Percentiles rank a stretch among this genome's conserved stretches.
Conservation (phyloP, 108 stramenopile genomes). For the Skeletonema potamos region DNA sequence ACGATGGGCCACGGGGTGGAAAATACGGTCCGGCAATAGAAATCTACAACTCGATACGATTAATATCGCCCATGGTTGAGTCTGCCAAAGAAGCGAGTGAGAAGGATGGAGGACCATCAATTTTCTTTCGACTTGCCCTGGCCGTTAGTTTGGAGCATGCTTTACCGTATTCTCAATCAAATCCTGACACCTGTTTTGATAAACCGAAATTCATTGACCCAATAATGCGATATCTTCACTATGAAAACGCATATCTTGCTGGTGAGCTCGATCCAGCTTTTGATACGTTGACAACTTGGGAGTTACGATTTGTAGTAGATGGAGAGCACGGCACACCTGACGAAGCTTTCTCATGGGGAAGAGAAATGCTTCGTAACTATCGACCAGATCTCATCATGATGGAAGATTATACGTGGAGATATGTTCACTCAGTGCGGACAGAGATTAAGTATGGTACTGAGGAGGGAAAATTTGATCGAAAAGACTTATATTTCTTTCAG, state of each 20-base stretch:
- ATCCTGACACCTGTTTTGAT: background rate
- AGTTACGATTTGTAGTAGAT: background rate
- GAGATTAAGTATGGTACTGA: background rate
- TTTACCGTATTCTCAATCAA: background rate
- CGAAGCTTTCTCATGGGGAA: background rate
- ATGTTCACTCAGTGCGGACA: background rate
- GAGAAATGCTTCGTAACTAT: slow-evolving; percentile 8
- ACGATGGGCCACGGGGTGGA: background rate
- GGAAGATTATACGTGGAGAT: background rate
- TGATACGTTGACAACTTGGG: background rate
- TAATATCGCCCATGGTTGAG: too few relatives aligned
- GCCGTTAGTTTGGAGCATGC: background rate
- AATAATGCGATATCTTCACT: slow-evolving; percentile 3
- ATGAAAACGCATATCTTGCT: background rate
- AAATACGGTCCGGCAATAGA: slow-evolving; percentile 1
- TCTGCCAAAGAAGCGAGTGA: too few relatives aligned
- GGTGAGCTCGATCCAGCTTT: slow-evolving; percentile 7
- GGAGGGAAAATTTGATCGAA: background rate
- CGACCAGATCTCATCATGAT: background rate
- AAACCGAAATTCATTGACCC: background rate
- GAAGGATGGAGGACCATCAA: background rate
- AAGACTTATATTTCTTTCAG: background rate
- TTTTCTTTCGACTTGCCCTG: background rate
- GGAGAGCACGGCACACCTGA: slow-evolving; percentile 1
- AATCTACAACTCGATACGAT: background rate